Percentiles rank a stretch among this genome's conserved stretches.
These are phyloP conservation scores for Boletus rubescentipes DNA, from an alignment of 768 basidiomycete species.

Conservation along the genomic window DNA sequence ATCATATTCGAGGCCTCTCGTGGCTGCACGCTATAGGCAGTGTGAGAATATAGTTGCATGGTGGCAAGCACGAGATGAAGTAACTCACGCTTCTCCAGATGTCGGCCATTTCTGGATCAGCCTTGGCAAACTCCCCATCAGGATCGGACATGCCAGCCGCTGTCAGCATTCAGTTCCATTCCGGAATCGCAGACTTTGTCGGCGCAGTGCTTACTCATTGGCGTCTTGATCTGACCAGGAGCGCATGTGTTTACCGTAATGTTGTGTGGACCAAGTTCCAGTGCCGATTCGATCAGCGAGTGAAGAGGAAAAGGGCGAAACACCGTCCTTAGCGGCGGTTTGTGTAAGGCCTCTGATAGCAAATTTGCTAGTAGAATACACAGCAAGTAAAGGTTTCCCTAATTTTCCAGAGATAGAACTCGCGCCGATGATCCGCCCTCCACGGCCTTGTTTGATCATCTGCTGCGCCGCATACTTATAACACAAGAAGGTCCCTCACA, in stretches of 20 bases:
- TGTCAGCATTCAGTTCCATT: neutral
- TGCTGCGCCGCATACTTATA: slow-evolving; percentile 60
- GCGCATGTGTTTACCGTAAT: slow-evolving; percentile 41
- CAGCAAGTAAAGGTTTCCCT: neutral
- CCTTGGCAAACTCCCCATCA: neutral
- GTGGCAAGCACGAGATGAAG: too few species aligned
- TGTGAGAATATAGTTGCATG: neutral
- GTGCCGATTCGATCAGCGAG: neutral
- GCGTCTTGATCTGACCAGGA: slow-evolving; percentile 33
- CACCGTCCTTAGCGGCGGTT: slow-evolving; percentile 26
- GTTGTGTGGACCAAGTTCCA: slow-evolving; percentile 29
- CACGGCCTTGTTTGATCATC: slow-evolving; percentile 52
- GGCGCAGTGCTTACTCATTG: slow-evolving; percentile 24
- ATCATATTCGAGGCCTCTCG: slow-evolving; percentile 15
- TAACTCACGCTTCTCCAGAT: neutral
- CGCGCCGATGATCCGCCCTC: slow-evolving; percentile 53
- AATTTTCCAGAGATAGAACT: slow-evolving; percentile 7
- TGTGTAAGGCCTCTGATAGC: slow-evolving; percentile 41
- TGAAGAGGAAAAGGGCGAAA: neutral
- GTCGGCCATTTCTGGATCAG: neutral
- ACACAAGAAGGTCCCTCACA: slow-evolving; percentile 55
- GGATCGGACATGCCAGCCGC: neutral
- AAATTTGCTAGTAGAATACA: slow-evolving; percentile 36
- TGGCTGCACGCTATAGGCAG: neutral
- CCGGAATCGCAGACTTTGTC: neutral